These are phyloP conservation scores for Tuber melanosporum DNA, from an alignment of 495 filamentous ascomycete species.

Conservation along the genomic window DNA sequence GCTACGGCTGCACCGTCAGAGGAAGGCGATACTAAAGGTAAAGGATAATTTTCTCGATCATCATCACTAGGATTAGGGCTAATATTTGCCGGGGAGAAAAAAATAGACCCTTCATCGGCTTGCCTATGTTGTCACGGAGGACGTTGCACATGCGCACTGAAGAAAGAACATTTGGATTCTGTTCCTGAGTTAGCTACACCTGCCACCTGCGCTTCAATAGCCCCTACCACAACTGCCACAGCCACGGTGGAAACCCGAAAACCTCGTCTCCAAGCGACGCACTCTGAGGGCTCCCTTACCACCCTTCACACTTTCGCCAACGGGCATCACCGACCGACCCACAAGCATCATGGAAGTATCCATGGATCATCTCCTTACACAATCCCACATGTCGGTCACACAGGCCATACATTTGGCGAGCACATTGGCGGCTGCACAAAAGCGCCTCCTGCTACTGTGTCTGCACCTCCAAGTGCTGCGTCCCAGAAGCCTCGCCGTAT, in stretches of 20 bases:
- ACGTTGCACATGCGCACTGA: conserved; percentile 85
- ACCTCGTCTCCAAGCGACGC: conserved; percentile 70
- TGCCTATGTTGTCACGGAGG: conserved; percentile 88
- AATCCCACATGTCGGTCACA: conserved; percentile 39
- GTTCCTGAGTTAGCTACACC: conserved; percentile 56
- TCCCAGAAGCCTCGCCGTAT: conserved; percentile 39
- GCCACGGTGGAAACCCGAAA: conserved; percentile 53
- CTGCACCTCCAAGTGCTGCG: conserved; percentile 27
- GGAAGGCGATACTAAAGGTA: conserved; percentile 56
- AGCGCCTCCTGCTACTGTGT: conserved; percentile 17
- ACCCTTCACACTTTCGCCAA: conserved; percentile 62
- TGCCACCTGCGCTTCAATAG: conserved; percentile 45
- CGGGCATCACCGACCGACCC: conserved; percentile 86
- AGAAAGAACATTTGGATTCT: conserved; percentile 80
- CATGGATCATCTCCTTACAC: conserved; percentile 41
- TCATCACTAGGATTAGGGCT: not conserved
- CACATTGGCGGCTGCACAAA: conserved; percentile 39
- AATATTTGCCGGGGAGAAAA: not conserved
- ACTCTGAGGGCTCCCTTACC: conserved; percentile 75
- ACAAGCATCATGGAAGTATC: conserved; percentile 62
- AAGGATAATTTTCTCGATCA: conserved; percentile 43
- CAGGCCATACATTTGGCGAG: conserved; percentile 40
- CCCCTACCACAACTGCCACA: conserved; percentile 34
- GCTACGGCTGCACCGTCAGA: conserved; percentile 24
- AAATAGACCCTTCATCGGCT: conserved; percentile 22